Evolutionary conservation across 345 rosid genomes (phyloP), one percentile per base, ranked within the genome.

Genomic region (Trapa bicornis): DNA sequence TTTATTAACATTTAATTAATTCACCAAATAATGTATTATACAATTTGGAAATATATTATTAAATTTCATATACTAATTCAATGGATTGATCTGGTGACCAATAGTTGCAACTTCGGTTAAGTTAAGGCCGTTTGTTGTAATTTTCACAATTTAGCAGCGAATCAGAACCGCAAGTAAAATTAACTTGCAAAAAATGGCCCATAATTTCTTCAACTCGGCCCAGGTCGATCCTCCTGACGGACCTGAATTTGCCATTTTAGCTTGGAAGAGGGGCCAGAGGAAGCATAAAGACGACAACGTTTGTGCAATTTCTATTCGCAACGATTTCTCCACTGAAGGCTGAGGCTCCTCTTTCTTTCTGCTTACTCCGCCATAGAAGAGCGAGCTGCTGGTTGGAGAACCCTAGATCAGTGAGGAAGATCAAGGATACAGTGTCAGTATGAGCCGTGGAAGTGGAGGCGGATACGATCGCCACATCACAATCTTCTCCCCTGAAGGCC

Each of bases 391-490:
- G 32, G 57, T 3, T 5, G 69, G 14, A 50, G 64, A 69, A 35
- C 70, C 61, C 63, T 65, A 12, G 36, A 1, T 13, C 37, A 42
- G 29, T 6, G 43, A 61, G 66, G 37, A 38, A 12, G 57, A 4
- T 45, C 41, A n/a, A 47, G 52, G 29, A 6, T 6, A 10, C 37
- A 39, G 36, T 1, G 6, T 5, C 38, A 76, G 61, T 65, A 86
- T 85, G 90, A 85, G 90, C 56, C 78, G 90, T 74, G 90, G 87
- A 71, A 85, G 87, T 32, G 87, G 90, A 65, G 90, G 84, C 0
- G 90, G 90, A 4, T 81, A 85, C 73, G 87, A 85, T 83, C 84
- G 90, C 2, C 90, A 85, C 68, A 85, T 85, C 72, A 85, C 90
- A 43, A 83, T 85, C 61, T 85, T 85, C 75, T 85, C 87, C 6